Conservation (phyloP, 2,329 filamentous ascomycete species). For the Fusarium sp. region DNA sequence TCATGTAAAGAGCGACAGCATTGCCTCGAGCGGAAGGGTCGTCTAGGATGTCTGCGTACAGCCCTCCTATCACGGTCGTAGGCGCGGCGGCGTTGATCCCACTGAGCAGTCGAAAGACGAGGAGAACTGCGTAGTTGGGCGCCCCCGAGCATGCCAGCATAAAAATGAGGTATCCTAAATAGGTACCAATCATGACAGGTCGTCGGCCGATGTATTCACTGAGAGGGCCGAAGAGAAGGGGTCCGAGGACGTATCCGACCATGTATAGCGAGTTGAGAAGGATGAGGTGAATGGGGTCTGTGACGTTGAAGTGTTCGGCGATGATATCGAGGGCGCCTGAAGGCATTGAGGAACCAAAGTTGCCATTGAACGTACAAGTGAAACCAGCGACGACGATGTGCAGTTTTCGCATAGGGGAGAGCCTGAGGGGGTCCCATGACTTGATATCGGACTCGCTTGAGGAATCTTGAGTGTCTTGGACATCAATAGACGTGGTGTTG, state of each 20-base stretch:
- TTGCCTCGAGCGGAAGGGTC: constrained; percentile 46
- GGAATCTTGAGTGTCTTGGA: constrained; percentile 24
- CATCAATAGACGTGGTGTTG: constrained; percentile 2
- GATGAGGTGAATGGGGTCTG: constrained; percentile 41
- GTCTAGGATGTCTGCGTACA: constrained; percentile 49
- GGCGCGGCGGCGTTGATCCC: constrained; percentile 49
- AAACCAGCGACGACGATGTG: constrained; percentile 50
- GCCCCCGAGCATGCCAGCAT: constrained; percentile 51
- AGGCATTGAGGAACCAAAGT: constrained; percentile 50
- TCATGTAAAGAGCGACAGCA: constrained; percentile 50
- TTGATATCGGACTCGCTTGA: constrained; percentile 36
- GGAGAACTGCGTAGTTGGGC: constrained; percentile 54
- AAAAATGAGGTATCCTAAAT: constrained; percentile 48
- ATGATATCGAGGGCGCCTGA: constrained; percentile 51
- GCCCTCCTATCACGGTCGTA: constrained; percentile 47
- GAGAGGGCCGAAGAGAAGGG: constrained; percentile 48
- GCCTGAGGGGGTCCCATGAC: constrained; percentile 44
- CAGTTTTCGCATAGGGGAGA: constrained; percentile 46
- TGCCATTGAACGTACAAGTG: constrained; percentile 50
- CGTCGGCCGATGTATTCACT: constrained; percentile 50
- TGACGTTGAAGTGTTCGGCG: constrained; percentile 43
- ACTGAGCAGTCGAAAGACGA: constrained; percentile 52
- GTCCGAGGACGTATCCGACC: constrained; percentile 49
- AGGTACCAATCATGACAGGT: constrained; percentile 48
- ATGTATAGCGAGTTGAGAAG: constrained; percentile 51